phyloP scores from a whole-genome alignment of 2,329 filamentous ascomycete genomes.

The Aspergillus ochraceoroseus region DNA sequence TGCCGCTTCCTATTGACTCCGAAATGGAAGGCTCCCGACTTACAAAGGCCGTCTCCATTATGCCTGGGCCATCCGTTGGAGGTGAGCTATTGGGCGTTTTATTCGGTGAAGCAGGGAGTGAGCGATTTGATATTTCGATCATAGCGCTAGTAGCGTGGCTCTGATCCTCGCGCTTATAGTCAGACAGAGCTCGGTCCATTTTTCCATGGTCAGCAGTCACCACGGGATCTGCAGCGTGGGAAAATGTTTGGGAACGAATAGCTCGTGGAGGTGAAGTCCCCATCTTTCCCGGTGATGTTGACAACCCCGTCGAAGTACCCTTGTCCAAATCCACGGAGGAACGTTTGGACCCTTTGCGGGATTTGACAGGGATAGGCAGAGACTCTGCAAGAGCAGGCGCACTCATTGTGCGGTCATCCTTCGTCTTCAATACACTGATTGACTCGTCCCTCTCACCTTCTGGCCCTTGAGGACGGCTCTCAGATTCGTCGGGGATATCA shows the following conservation, averaged over 20 bases:
- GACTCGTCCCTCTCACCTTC: constrained; percentile 20
- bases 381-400: constrained; percentile 31
- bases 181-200: constrained; percentile 59
- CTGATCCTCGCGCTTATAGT: constrained; percentile 53
- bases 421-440: constrained; percentile 29
- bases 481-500: constrained; percentile 38
- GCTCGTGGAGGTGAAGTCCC: constrained; percentile 49
- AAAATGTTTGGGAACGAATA: constrained; percentile 60
- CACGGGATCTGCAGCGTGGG: constrained; percentile 58
- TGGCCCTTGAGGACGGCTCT: constrained; percentile 21
- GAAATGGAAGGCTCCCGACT: constrained; percentile 49
- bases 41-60: constrained; percentile 36
- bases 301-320: constrained; percentile 20
- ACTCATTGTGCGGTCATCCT: constrained; percentile 35
- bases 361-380: constrained; percentile 21
- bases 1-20: constrained; percentile 39
- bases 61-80: constrained; percentile 33
- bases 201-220: constrained; percentile 64
- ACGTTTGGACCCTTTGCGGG: constrained; percentile 29
- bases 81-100: constrained; percentile 47
- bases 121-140: constrained; percentile 61
- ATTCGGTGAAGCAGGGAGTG: constrained; percentile 53
- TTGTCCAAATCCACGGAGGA: constrained; percentile 22
- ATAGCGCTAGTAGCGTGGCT: constrained; percentile 60
- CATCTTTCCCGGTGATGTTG: constrained; percentile 33